Conservation (phyloP, 441 rosid species). For the Erodium moschatum region DNA sequence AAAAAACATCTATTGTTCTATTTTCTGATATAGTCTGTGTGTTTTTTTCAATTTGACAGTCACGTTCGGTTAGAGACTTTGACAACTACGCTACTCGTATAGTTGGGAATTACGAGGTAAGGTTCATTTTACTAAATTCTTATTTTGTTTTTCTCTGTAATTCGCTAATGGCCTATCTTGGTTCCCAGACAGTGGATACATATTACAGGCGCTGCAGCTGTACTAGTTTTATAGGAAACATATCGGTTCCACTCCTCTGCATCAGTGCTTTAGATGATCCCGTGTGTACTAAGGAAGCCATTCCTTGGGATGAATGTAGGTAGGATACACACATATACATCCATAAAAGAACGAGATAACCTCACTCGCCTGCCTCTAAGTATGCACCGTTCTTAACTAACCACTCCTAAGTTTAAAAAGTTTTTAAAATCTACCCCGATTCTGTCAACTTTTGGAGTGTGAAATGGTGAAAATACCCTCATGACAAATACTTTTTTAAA, state of each 20-base stretch:
- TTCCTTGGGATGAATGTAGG: constrained; percentile 96
- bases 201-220: constrained; percentile 77
- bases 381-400: too few relatives aligned
- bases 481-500: too few relatives aligned
- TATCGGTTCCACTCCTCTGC: constrained; percentile 70
- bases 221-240: constrained; percentile 43
- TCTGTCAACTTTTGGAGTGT: too few relatives aligned
- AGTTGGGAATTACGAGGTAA: constrained; percentile 77
- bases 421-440: too few relatives aligned
- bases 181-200: constrained; percentile 70
- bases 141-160: constrained; percentile 10
- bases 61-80: constrained; percentile 75
- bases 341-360: too few relatives aligned
- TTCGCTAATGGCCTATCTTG: constrained; percentile 21
- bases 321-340: constrained; percentile 15
- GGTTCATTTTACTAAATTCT: background rate
- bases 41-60: constrained; percentile 27
- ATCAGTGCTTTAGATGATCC: constrained; percentile 88
- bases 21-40: constrained; percentile 4
- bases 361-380: too few relatives aligned
- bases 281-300: constrained; percentile 78
- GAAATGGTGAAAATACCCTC: too few relatives aligned
- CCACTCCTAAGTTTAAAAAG: too few relatives aligned
- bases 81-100: constrained; percentile 71
- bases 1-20: constrained; percentile 13